Evolutionary conservation across 257 asterid genomes (phyloP), one percentile per base, ranked within the genome.

Genomic region (Solanum pimpinellifolium): DNA sequence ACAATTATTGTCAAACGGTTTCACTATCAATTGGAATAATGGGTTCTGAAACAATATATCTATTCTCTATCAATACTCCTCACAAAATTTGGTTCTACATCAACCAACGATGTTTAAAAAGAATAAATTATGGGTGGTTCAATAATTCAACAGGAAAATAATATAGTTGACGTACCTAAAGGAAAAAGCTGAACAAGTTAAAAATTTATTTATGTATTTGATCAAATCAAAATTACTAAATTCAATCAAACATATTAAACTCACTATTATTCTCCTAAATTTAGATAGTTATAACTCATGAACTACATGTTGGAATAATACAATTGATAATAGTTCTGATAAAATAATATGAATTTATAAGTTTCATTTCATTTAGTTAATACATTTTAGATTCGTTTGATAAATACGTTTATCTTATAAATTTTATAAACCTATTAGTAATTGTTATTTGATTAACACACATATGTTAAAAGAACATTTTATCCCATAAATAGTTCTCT

Each of bases 121-220:
- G 2, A 37, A 37, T 1, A 37, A 35, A 37, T 0, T 37, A 37
- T 37, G 39, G 0, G 0, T 6, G 0, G 0, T 37, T 37, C 7
- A 37, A 37, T 37, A 0, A 37, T 37, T 37, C 0, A 37, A 37
- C 7, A 37, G 7, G 39, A 37, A 37, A 6, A 5, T 35, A 35
- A 35, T 6, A 35, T 35, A 35, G 0, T 35, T 35, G 1, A 35
- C 2, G 39, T 35, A 35, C 7, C 0, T 35, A 6, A 35, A 35
- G 7, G 7, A 0, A 35, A 35, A 37, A 5, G 0, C 2, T 6
- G 7, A 37, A 37, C 7, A 37, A 37, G 0, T 37, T 37, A 5
- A 1, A 1, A 5, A 37, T 37, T 6, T 37, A 6, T 37, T 37
- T 37, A 37, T 5, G 0, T 37, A 37, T 37, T 37, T 37, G 39